Base-by-base conservation (phyloP, 352 stramenopile genomes). In the Pythium dissimile region DNA sequence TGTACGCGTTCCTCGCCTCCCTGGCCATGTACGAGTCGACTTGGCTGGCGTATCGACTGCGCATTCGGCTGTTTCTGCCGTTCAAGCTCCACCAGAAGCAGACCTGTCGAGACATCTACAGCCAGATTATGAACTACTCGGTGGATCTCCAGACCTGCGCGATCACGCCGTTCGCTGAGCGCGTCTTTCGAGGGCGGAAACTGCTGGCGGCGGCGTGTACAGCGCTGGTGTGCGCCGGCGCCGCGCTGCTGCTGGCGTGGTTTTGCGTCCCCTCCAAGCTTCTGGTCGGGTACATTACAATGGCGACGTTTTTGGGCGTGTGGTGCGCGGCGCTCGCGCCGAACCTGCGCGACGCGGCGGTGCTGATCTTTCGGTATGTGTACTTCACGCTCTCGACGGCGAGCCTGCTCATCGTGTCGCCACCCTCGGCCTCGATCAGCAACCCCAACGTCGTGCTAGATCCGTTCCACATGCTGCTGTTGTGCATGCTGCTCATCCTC, bases 1-100 rank as follows among this genome's bases (percentile, higher is more conserved):
- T 86, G 4, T 85, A 73, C 43, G 66, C 64, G 21, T 51, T 80
- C 7, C 48, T 74, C 27, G 68, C 78, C 11, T 73, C 75, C 13
- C 37, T 82, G 20, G 73, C 75, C 27, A 66, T 69, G 32, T 80
- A 71, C 51, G 78, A 88, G 66, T 88, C 71, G 43, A 71, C 67
- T 30, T 88, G 78, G 78, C 52, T 88, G 34, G 70, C 70, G 7
- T 88, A 88, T 54, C 72, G 75, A 15, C 72, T 84, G 18, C 66
- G 72, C 0, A 47, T 85, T 13, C 72, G 75, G 16, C 54, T 86
- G 20, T 86, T 76, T 28, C 63, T 88, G 58, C 78, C 78, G 0
- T 82, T 88, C 57, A 84, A 86, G 63, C 61, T 88, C 46, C 66
- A 86, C 49, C 69, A 86, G 55, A 88, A 86, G 32, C 75, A 85